These are phyloP conservation scores for Chaetomium strumarium DNA, from an alignment of 2,329 filamentous ascomycete genomes.

Conservation along the genomic window DNA sequence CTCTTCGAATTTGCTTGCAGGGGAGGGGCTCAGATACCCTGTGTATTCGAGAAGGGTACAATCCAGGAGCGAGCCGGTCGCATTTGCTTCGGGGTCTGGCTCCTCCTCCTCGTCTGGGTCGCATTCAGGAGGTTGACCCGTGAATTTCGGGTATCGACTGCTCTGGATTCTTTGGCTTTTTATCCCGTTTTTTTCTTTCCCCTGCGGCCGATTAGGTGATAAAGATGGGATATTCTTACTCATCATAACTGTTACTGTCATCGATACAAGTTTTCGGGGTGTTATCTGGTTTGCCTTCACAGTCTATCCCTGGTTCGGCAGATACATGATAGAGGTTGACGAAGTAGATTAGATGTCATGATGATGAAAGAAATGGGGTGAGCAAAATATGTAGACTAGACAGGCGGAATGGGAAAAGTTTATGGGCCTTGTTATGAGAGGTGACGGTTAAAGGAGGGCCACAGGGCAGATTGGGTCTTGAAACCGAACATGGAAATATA, in stretches of 20 bases:
- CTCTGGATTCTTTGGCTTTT: too few relatives aligned
- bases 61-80: conserved; percentile 42
- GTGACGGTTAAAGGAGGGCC: background rate
- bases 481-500: too few relatives aligned
- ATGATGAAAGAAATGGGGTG: background rate
- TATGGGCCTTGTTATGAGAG: background rate
- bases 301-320: too few relatives aligned
- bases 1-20: background rate
- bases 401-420: background rate
- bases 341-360: background rate
- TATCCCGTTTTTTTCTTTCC: background rate
- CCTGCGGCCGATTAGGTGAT: background rate
- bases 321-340: background rate
- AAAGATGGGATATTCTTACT: too few relatives aligned
- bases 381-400: background rate
- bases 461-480: too few relatives aligned
- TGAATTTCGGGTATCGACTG: too few relatives aligned
- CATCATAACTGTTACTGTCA: too few relatives aligned
- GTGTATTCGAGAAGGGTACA: conserved; percentile 41
- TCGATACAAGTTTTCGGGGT: too few relatives aligned
- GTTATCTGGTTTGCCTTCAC: too few relatives aligned
- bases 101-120: background rate
- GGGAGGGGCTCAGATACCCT: conserved; percentile 22
- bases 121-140: background rate
- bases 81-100: background rate